Conservation (phyloP, 371 early-diverging fungal genomes). For the Apophysomyces sp. region DNA sequence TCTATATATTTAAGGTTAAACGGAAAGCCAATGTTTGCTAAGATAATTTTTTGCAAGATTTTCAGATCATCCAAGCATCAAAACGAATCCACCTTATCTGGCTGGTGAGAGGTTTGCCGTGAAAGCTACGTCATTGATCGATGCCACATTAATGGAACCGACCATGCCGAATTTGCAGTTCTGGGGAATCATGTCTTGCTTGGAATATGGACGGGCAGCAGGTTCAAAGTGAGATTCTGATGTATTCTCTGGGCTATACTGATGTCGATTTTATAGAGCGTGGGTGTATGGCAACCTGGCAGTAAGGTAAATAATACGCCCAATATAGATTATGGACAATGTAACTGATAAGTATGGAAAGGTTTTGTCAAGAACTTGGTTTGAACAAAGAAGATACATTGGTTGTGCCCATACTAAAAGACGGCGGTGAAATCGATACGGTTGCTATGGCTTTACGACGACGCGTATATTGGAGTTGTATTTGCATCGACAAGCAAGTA, state of each 20-base stretch:
- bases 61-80: constrained; percentile 43
- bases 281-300: constrained; percentile 70
- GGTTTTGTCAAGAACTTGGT: constrained; percentile 53
- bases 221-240: constrained; percentile 38
- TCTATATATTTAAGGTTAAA: no score
- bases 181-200: constrained; percentile 55
- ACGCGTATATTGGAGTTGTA: constrained; percentile 62
- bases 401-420: constrained; percentile 23
- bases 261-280: constrained; percentile 25
- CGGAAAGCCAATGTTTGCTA: no score
- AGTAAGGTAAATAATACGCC: constrained; percentile 23
- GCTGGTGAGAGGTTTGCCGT: constrained; percentile 45
- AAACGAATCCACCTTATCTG: constrained; percentile 45
- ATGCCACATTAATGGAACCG: constrained; percentile 49
- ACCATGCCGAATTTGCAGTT: constrained; percentile 59
- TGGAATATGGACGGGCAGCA: constrained; percentile 61
- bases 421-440: constrained; percentile 41
- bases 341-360: neutral
- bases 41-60: constrained; percentile 26
- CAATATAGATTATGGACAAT: neutral
- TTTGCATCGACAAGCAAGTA: constrained; percentile 48
- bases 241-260: neutral
- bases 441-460: constrained; percentile 54
- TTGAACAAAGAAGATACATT: constrained; percentile 54
- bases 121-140: constrained; percentile 40